A percentile compares a stretch with the other conserved stretches of the same genome.
Conservation (phyloP, 768 basidiomycete genomes). For the Phaeotremella skinneri region DNA sequence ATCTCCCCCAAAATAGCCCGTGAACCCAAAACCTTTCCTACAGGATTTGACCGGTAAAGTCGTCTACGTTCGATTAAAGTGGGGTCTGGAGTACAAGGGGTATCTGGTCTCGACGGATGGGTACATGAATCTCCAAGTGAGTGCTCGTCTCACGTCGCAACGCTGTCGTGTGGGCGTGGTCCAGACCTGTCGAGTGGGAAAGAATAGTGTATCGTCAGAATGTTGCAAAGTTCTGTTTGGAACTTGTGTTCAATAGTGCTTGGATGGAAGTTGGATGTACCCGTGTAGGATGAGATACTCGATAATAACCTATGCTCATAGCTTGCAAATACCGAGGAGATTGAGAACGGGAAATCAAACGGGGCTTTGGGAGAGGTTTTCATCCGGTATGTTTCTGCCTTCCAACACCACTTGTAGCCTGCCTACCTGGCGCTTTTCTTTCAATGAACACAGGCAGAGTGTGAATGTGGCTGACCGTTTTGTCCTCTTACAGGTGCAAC, state of each 20-base stretch:
- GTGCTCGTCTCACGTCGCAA: constrained; percentile 22
- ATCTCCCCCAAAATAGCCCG: constrained; percentile 56
- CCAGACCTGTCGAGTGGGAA: not conserved
- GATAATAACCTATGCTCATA: constrained; percentile 52
- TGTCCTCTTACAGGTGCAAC: constrained; percentile 57
- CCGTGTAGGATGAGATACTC: not conserved
- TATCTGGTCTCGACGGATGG: constrained; percentile 98
- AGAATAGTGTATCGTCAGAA: constrained; percentile 13
- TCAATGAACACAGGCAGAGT: not conserved
- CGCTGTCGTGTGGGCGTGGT: constrained; percentile 6
- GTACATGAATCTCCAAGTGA: constrained; percentile 98
- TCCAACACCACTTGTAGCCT: too few relatives aligned
- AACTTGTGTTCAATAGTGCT: not conserved
- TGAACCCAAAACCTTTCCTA: constrained; percentile 98
- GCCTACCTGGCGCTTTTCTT: too few relatives aligned
- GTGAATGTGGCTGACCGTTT: not conserved
- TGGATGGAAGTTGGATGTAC: too few relatives aligned
- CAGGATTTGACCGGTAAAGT: constrained; percentile 98
- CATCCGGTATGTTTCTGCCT: constrained; percentile 68
- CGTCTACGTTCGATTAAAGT: constrained; percentile 91
- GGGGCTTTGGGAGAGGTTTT: constrained; percentile 98
- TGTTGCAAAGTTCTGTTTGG: not conserved
- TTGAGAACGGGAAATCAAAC: constrained; percentile 90
- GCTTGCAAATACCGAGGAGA: constrained; percentile 99
- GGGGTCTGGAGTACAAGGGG: constrained; percentile 98